A percentile compares a stretch with the other conserved stretches of the same genome.
Evolutionary conservation across 371 early-diverging fungal genomes (phyloP).

Genomic region (Apophysomyces trapeziformis): DNA sequence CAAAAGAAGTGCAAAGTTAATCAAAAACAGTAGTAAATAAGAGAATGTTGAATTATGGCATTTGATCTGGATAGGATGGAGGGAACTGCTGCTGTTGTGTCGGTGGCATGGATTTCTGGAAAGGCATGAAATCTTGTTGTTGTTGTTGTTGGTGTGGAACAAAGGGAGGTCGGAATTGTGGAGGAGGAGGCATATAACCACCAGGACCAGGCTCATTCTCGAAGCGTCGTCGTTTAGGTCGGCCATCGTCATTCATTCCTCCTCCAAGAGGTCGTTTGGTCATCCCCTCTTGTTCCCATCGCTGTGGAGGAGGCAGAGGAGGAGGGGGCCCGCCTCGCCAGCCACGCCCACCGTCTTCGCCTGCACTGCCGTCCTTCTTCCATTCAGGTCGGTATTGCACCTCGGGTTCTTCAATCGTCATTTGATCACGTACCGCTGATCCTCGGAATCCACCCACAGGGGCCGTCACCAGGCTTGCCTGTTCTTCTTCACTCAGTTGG

Average conservation of each 20-base stretch:
- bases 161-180: background rate
- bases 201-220: slow-evolving; percentile 10
- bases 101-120: background rate
- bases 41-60: background rate
- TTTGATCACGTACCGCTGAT: slow-evolving; percentile 38
- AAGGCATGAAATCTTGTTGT: slow-evolving; percentile 1
- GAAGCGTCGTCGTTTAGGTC: slow-evolving; percentile 19
- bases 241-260: slow-evolving; percentile 11
- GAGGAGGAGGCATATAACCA: background rate
- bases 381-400: slow-evolving; percentile 49
- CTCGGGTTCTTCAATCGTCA: slow-evolving; percentile 54
- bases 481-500: slow-evolving; percentile 41
- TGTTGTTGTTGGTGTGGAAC: background rate
- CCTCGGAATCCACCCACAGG: slow-evolving; percentile 52
- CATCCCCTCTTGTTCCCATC: slow-evolving; percentile 13
- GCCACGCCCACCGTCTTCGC: slow-evolving; percentile 1
- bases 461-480: slow-evolving; percentile 39
- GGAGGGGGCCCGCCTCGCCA: background rate
- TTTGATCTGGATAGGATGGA: slow-evolving; percentile 3
- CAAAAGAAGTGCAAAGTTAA: background rate
- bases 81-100: background rate
- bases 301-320: background rate
- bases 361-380: slow-evolving; percentile 26
- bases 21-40: background rate
- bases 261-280: slow-evolving; percentile 1